Evolutionary conservation across 2,329 filamentous ascomycete genomes (phyloP).

Genomic region (Fusarium domesticum): DNA sequence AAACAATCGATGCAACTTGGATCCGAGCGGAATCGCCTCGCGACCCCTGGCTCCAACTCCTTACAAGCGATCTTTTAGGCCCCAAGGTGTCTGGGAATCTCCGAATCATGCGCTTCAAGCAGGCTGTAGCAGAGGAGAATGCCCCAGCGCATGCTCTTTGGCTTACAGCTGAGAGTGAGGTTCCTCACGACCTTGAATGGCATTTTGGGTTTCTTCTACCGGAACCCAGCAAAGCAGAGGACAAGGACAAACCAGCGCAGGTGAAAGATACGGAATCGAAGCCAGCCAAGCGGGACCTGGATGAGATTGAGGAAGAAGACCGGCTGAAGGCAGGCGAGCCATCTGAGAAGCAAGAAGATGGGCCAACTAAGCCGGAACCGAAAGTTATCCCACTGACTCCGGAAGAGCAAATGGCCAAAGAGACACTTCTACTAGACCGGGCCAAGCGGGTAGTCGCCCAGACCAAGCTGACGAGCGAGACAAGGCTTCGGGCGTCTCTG

Average conservation of each 20-base stretch:
- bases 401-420: slow-evolving; percentile 51
- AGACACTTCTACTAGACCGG: slow-evolving; percentile 50
- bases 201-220: slow-evolving; percentile 83
- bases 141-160: slow-evolving; percentile 68
- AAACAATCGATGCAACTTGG: slow-evolving; percentile 60
- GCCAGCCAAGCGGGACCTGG: neutral
- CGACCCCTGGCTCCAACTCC: slow-evolving; percentile 72
- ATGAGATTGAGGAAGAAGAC: slow-evolving; percentile 6
- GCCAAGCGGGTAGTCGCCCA: slow-evolving; percentile 51
- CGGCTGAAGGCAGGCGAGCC: slow-evolving; percentile 30
- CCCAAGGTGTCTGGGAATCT: slow-evolving; percentile 56
- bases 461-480: slow-evolving; percentile 43
- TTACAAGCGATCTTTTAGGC: slow-evolving; percentile 68
- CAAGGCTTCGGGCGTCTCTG: slow-evolving; percentile 51
- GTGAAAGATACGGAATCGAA: slow-evolving; percentile 10
- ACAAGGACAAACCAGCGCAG: slow-evolving; percentile 31
- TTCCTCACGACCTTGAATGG: slow-evolving; percentile 78
- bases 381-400: slow-evolving; percentile 41
- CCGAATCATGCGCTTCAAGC: slow-evolving; percentile 74
- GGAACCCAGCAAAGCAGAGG: slow-evolving; percentile 41
- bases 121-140: slow-evolving; percentile 69
- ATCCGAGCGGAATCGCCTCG: slow-evolving; percentile 67
- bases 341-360: slow-evolving; percentile 4
- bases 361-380: slow-evolving; percentile 41
- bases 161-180: slow-evolving; percentile 67